Evolutionary conservation across 768 basidiomycete genomes (phyloP), one percentile per base, ranked within the genome.

Genomic region (Leccinum subtestaceum): DNA sequence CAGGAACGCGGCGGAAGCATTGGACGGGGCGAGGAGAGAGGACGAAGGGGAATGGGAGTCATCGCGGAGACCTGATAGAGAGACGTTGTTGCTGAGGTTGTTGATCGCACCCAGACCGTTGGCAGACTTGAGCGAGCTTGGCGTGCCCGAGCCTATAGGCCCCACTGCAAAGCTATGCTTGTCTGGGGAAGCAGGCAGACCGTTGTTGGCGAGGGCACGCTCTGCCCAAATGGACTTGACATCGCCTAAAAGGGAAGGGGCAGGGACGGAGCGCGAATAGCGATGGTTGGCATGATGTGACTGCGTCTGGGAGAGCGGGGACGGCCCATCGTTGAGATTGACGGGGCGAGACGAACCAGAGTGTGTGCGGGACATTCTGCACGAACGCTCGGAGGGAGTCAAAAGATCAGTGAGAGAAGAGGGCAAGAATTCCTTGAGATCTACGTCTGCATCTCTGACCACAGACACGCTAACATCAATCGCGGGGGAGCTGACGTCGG

Each of bases 391-490:
- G 64, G 88, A 89, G 0, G 92, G 91, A 0, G 95, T 96, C 50
- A 98, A 77, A 6, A 98, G 79, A 60, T 98, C 95, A 27, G 86
- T 92, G 50, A 98, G 76, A 5, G 88, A 91, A 56, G 90, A 87
- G 0, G 96, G 96, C 31, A 98, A 71, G 70, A 98, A 91, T 57
- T 94, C 95, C 67, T 94, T 92, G 51, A 92, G 69, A 63, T 95
- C 91, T 47, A 86, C 92, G 52, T 89, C 89, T 27, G 52, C 23
- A 19, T 86, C 86, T 7, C 80, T 81, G 0, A 82, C 81, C 48
- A 49, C 63, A 75, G 81, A 60, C 23, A 71, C 11, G 48, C 56
- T 65, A 25, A 67, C 49, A 34, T 61, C 65, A 47, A 67, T 60
- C 4, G 48, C 62, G 0, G 67, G 61, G 5, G 69, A 64, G 2